Evolutionary conservation across 129 eudicot genomes (phyloP).

Genomic region (Flaveria robusta): DNA sequence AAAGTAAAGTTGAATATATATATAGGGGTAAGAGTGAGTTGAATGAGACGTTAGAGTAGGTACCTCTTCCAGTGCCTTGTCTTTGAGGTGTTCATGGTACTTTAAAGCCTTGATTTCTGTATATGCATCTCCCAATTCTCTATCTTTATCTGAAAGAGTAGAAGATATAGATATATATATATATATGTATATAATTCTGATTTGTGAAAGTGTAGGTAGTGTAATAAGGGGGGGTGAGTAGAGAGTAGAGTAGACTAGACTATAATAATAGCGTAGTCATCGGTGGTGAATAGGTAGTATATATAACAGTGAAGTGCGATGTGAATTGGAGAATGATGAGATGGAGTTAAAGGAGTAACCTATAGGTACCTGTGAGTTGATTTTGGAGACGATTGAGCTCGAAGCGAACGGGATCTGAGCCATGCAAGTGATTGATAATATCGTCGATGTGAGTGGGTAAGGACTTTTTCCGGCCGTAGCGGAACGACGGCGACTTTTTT

Average conservation of each 20-base stretch:
- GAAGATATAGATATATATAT: no score
- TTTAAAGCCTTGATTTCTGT: constrained; percentile 79
- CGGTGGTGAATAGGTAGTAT: no score
- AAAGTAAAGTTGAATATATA: no score
- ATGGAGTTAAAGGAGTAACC: not conserved
- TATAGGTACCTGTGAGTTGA: constrained; percentile 57
- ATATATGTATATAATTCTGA: no score
- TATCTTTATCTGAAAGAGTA: constrained; percentile 93
- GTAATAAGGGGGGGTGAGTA: no score
- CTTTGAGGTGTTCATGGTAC: constrained; percentile 70
- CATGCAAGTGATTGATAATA: constrained; percentile 53
- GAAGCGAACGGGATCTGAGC: constrained; percentile 82
- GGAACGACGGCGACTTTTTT: constrained; percentile 50
- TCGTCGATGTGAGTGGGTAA: constrained; percentile 64
- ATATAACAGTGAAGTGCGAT: no score
- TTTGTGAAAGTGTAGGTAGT: no score
- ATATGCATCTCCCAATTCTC: constrained; percentile 82
- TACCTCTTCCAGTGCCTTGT: constrained; percentile 90
- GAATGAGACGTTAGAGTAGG: no score
- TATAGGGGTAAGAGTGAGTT: no score
- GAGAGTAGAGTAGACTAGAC: no score
- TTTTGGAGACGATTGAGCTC: constrained; percentile 86
- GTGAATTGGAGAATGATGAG: not conserved
- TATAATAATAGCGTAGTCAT: no score
- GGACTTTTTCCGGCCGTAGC: constrained; percentile 43